phyloP scores from a whole-genome alignment of 768 basidiomycete genomes.

The Xerocomellus chrysenteron region DNA sequence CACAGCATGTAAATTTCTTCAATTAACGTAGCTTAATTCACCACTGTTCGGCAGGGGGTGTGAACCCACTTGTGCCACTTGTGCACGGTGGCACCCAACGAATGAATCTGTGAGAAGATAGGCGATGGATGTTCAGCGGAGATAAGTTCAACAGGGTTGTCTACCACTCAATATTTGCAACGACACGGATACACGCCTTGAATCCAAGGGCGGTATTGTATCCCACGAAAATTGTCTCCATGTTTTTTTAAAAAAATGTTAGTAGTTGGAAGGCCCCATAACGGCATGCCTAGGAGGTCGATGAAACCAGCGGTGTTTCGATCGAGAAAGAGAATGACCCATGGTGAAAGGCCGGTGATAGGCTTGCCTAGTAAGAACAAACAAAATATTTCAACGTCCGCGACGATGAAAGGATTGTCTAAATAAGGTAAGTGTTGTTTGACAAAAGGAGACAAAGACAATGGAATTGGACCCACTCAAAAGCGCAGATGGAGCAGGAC shows the following conservation, averaged over 20 bases:
- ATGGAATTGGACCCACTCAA: constrained; percentile 23
- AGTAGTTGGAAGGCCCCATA: too few species aligned
- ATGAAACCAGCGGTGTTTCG: too few species aligned
- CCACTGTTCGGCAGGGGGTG: not conserved
- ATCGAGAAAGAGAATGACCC: too few species aligned
- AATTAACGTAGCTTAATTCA: too few species aligned
- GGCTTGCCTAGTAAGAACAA: constrained; percentile 11
- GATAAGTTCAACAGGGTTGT: too few species aligned
- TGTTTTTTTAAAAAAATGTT: too few species aligned
- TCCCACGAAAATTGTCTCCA: too few species aligned
- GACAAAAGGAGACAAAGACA: constrained; percentile 26
- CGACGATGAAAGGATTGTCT: constrained; percentile 15
- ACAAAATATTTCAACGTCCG: constrained; percentile 17
- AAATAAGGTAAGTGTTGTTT: constrained; percentile 24
- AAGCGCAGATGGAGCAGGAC: constrained; percentile 9
- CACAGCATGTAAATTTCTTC: too few species aligned
- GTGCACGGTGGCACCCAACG: not conserved
- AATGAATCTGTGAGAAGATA: too few species aligned
- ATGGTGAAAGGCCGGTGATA: not conserved
- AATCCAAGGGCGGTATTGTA: too few species aligned
- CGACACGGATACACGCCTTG: not conserved
- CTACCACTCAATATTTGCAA: not conserved
- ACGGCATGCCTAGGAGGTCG: too few species aligned
- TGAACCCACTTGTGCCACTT: not conserved
- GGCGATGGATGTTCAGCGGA: too few species aligned